Base-by-base conservation (phyloP, 2,329 filamentous ascomycete genomes). In the Fusarium concolor region DNA sequence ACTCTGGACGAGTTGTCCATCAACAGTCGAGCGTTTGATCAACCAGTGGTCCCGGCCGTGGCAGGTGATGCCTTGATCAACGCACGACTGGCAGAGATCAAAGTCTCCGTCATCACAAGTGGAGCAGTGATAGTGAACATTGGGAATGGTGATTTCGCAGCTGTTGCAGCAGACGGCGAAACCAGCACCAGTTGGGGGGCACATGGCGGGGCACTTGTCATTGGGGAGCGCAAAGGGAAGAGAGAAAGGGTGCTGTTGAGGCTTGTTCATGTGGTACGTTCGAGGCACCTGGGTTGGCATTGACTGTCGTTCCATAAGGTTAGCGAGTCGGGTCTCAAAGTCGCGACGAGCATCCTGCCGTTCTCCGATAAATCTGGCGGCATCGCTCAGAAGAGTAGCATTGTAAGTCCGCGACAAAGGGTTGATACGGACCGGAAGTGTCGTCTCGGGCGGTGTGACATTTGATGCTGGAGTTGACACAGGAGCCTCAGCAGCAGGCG, bases 121-220 rank as follows among this genome's bases (percentile, higher is more conserved):
- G 70, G 92, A 92, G 84, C 96, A 99, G 81, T 99, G 96, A 79
- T 92, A 99, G 80, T 99, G 95, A 51, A 89, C 87, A 72, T 93
- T 89, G 28, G 90, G 87, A 74, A 97, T 93, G 41, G 89, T 87
- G 64, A 83, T 84, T 71, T 93, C 91, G 80, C 96, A 99, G 77
- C 88, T 87, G 82, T 99, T 98, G 87, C 96, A 99, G 84, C 92
- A 97, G 43, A 99, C 94, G 14, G 92, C 92, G 80, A 94, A 97
- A 35, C 59, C 56, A 41, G 72, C 52, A 10, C 71, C 67, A 47
- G 65, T 47, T 11, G 63, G 54, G 31, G 70, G 62, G 51, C 56
- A 69, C n/a, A 61, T 26, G 14, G 55, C 14, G 22, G 58, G 44
- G 20, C 49, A 55, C 15, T 56, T 29, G 7, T 51, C 41, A 20